Evolutionary conservation across 2,329 filamentous ascomycete genomes (phyloP).

Genomic region (Ophiocordyceps camponoti-floridani): DNA sequence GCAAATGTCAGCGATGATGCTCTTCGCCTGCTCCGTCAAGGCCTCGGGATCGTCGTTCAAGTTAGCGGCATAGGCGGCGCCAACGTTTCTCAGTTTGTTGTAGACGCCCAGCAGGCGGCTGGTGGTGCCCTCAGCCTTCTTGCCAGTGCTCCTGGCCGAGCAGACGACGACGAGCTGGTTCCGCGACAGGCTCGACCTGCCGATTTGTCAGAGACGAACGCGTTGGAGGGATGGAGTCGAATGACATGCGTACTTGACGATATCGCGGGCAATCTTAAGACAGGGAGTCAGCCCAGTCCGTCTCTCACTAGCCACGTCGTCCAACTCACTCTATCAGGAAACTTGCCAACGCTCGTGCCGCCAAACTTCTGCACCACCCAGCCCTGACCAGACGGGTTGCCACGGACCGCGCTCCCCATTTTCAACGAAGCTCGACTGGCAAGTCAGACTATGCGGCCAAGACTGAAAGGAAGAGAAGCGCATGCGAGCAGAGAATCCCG

Average conservation of each 20-base stretch:
- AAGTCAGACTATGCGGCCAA: too few species aligned
- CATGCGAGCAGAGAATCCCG: too few species aligned
- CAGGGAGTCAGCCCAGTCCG: background rate
- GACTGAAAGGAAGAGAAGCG: too few species aligned
- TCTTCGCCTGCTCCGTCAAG: conserved; percentile 46
- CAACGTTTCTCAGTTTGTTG: conserved; percentile 35
- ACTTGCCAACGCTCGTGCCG: conserved; percentile 90
- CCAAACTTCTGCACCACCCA: conserved; percentile 95
- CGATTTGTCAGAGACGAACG: background rate
- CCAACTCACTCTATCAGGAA: conserved; percentile 45
- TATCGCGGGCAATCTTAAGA: conserved; percentile 21
- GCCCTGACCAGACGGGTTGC: conserved; percentile 23
- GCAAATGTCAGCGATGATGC: conserved; percentile 65
- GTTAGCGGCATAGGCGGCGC: conserved; percentile 25
- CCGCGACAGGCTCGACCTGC: conserved; percentile 32
- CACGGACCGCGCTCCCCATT: conserved; percentile 16
- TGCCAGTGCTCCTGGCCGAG: conserved; percentile 84
- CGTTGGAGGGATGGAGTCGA: background rate
- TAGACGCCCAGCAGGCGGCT: conserved; percentile 55
- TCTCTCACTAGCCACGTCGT: background rate
- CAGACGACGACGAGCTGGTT: conserved; percentile 84
- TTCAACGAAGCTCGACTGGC: background rate
- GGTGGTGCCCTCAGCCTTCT: conserved; percentile 88
- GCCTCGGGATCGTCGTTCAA: conserved; percentile 32
- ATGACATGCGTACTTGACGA: conserved; percentile 18